phyloP scores from a whole-genome alignment of 495 filamentous ascomycete genomes.

The Baudoinia panamericana region DNA sequence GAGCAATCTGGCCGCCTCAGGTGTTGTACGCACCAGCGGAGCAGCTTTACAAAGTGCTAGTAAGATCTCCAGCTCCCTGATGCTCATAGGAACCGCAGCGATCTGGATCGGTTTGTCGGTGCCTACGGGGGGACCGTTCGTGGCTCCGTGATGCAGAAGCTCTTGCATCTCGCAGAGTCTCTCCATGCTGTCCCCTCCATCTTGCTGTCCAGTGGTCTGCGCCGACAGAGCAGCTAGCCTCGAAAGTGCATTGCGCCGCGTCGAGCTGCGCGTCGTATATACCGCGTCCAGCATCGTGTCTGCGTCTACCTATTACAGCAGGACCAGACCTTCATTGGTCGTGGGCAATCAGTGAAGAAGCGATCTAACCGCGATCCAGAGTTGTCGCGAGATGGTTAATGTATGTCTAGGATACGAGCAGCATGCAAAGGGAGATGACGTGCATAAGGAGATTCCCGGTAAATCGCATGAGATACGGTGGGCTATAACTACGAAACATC shows the following conservation, averaged over 20 bases:
- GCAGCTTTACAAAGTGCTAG: constrained; percentile 81
- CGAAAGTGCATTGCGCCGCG: constrained; percentile 28
- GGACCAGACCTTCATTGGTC: too few species aligned
- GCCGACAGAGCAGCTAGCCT: constrained; percentile 31
- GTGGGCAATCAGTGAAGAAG: too few species aligned
- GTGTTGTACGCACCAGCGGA: constrained; percentile 47
- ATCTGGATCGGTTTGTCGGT: background rate
- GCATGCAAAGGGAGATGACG: too few species aligned
- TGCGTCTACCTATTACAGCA: too few species aligned
- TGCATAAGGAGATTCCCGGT: too few species aligned
- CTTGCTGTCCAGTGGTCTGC: constrained; percentile 14
- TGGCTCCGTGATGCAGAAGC: background rate
- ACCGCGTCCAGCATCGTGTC: constrained; percentile 6
- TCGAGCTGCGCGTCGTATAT: constrained; percentile 6
- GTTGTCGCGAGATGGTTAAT: too few species aligned
- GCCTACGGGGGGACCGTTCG: constrained; percentile 18
- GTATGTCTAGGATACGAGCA: too few species aligned
- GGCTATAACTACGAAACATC: too few species aligned
- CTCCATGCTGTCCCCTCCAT: constrained; percentile 20
- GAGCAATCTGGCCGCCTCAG: constrained; percentile 61
- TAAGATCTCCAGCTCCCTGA: constrained; percentile 79
- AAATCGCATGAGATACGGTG: too few species aligned
- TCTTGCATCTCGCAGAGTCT: constrained; percentile 25
- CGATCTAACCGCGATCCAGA: too few species aligned
- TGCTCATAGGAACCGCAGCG: constrained; percentile 29